Evolutionary conservation across 768 basidiomycete species (phyloP).

Genomic region (Lyophyllum shimeji): DNA sequence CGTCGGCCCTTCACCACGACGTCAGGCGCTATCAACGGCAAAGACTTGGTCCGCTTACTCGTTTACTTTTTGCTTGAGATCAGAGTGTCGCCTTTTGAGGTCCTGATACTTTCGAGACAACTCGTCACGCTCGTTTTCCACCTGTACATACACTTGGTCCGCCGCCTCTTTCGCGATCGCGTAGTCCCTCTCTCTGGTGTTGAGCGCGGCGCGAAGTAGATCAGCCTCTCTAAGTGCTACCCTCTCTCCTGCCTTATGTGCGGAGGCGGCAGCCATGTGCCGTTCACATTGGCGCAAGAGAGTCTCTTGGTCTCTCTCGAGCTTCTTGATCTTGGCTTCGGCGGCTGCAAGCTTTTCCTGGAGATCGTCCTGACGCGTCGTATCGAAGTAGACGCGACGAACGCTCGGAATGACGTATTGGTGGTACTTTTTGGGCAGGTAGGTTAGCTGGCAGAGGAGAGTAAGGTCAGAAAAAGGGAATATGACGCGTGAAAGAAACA

Average conservation of each 20-base stretch:
- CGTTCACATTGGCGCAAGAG: constrained; percentile 45
- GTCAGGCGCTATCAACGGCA: background rate
- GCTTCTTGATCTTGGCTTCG: constrained; percentile 35
- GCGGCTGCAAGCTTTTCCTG: constrained; percentile 34
- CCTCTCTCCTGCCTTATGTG: constrained; percentile 24
- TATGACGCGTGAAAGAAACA: constrained; percentile 4
- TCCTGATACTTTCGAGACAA: constrained; percentile 20
- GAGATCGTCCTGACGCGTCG: constrained; percentile 20
- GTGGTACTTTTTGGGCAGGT: constrained; percentile 50
- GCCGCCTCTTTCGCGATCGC: background rate
- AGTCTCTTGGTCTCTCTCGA: constrained; percentile 39
- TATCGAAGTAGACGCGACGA: constrained; percentile 51
- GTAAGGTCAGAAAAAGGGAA: background rate
- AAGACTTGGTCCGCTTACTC: background rate
- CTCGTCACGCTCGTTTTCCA: constrained; percentile 8
- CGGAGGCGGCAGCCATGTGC: constrained; percentile 34
- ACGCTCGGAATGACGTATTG: constrained; percentile 43
- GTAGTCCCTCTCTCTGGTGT: background rate
- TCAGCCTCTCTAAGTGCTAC: constrained; percentile 22
- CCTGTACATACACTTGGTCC: constrained; percentile 8
- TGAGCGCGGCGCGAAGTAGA: constrained; percentile 3
- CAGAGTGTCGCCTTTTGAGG: constrained; percentile 15
- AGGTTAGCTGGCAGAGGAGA: constrained; percentile 19
- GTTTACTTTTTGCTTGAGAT: background rate
- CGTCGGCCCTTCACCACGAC: background rate